Evolutionary conservation across 1,139 yeast genomes (phyloP).

Genomic region (Yamadazyma membranifaciens): DNA sequence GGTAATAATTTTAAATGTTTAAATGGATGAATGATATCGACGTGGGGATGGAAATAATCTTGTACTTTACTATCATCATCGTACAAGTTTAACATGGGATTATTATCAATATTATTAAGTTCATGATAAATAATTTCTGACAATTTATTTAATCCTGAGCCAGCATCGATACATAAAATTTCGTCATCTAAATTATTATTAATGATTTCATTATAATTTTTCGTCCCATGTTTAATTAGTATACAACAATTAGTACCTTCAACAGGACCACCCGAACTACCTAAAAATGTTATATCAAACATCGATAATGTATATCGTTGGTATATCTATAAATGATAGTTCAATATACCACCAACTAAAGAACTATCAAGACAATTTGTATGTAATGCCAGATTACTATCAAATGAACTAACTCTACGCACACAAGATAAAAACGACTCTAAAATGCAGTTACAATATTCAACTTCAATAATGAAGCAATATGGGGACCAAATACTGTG

Average conservation of each 20-base stretch:
- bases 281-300: constrained; percentile 54
- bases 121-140: constrained; percentile 47
- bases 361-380: neutral
- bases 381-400: neutral
- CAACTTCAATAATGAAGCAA: no score
- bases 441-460: no score
- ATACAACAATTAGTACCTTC: constrained; percentile 68
- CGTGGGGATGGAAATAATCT: constrained; percentile 19
- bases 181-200: constrained; percentile 28
- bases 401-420: no score
- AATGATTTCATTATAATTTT: constrained; percentile 37
- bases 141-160: constrained; percentile 64
- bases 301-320: neutral
- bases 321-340: no score
- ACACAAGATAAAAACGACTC: no score
- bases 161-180: constrained; percentile 72
- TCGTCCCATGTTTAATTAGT: constrained; percentile 54
- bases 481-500: no score
- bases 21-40: constrained; percentile 29
- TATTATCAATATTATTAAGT: constrained; percentile 10
- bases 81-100: constrained; percentile 24
- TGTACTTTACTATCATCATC: constrained; percentile 21
- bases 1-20: constrained; percentile 11
- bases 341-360: neutral
- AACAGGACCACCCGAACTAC: constrained; percentile 78